Conservation (phyloP, 2,329 filamentous ascomycete genomes). For the Xylaria hypoxylon region DNA sequence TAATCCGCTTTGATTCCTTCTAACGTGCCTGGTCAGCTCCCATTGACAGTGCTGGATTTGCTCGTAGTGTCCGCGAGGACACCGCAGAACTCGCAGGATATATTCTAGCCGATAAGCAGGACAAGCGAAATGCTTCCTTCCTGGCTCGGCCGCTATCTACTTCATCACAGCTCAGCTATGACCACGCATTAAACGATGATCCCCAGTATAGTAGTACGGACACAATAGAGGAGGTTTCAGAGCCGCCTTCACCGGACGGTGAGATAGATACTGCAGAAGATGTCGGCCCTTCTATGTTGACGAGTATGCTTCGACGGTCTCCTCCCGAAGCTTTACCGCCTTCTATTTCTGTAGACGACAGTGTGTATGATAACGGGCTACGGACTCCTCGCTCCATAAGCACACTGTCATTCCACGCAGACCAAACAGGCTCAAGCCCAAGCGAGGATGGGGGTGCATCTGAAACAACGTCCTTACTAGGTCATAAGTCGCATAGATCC, state of each 20-base stretch:
- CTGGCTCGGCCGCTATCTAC: constrained; percentile 55
- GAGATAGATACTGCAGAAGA: constrained; percentile 39
- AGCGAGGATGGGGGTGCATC: constrained; percentile 28
- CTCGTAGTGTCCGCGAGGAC: constrained; percentile 83
- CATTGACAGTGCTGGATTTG: constrained; percentile 78
- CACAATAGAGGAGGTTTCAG: constrained; percentile 49
- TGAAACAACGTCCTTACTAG: constrained; percentile 64
- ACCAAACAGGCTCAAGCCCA: not conserved
- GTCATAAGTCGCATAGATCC: constrained; percentile 49
- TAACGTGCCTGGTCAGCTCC: constrained; percentile 55
- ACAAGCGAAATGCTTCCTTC: constrained; percentile 59
- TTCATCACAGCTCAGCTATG: constrained; percentile 48
- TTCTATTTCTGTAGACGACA: constrained; percentile 6
- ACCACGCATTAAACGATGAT: constrained; percentile 44
- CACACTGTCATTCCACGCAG: constrained; percentile 27
- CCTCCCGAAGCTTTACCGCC: constrained; percentile 55
- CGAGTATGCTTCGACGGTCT: constrained; percentile 63
- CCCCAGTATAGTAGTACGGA: constrained; percentile 35
- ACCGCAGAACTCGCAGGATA: constrained; percentile 89
- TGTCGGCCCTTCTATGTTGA: constrained; percentile 52
- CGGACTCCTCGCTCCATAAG: constrained; percentile 30
- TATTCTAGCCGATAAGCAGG: constrained; percentile 74
- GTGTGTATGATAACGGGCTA: constrained; percentile 16
- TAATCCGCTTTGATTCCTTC: constrained; percentile 29
- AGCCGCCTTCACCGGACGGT: constrained; percentile 46